phyloP scores from a whole-genome alignment of 176 grass and related monocot species.

The Phragmites australis region DNA sequence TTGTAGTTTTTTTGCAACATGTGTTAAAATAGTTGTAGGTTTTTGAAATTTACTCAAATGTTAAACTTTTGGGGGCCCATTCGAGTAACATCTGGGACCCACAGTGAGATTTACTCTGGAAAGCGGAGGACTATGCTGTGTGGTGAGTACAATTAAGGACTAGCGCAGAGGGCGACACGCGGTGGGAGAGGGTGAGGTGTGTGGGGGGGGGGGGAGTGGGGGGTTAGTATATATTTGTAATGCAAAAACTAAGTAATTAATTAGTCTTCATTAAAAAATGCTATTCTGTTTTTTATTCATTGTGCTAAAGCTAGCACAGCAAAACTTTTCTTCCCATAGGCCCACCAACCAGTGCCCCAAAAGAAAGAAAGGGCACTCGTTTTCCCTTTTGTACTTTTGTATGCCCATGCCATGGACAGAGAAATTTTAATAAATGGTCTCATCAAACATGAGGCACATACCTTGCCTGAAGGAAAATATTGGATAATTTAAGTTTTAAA shows the following conservation, averaged over 20 bases:
- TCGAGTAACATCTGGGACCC: background rate
- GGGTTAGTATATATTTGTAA: no score
- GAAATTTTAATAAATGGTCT: background rate
- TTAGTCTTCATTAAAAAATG: background rate
- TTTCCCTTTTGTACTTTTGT: background rate
- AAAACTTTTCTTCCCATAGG: background rate
- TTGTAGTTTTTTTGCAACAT: no score
- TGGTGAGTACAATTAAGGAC: background rate
- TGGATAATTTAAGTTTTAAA: background rate
- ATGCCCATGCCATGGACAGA: background rate
- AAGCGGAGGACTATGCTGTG: background rate
- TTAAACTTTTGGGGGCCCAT: background rate
- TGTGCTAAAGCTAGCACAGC: background rate
- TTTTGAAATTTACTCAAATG: no score
- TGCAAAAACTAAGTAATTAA: background rate
- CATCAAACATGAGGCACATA: background rate
- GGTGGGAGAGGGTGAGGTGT: no score
- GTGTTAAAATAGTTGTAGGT: no score
- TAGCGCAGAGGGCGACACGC: no score
- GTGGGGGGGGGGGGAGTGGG: no score
- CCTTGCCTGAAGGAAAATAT: background rate
- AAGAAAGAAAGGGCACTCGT: background rate
- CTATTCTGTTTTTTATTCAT: background rate
- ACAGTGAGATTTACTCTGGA: background rate
- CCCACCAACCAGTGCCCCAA: conserved; percentile 7